Evolutionary conservation across 768 basidiomycete genomes (phyloP).

Genomic region (Mycena leptocephala): DNA sequence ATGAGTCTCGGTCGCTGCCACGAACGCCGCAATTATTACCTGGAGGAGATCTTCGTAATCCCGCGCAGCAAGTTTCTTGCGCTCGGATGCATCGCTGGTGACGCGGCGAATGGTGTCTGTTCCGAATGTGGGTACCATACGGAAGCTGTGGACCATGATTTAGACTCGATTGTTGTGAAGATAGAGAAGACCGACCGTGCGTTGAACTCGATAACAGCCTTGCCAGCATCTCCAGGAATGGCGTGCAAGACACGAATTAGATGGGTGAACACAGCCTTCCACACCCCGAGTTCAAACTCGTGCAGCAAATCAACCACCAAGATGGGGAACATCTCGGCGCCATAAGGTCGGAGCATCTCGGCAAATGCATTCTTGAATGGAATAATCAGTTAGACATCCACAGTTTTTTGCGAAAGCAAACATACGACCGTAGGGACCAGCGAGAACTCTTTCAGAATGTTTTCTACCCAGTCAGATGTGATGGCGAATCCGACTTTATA

Average conservation of each 20-base stretch:
- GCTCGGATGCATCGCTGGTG: constrained; percentile 25
- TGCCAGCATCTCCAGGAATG: not conserved
- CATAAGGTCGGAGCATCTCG: not conserved
- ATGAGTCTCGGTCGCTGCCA: no score
- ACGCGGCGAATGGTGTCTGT: constrained; percentile 30
- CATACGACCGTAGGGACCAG: not conserved
- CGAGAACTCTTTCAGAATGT: not conserved
- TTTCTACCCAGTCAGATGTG: not conserved
- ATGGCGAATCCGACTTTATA: not conserved
- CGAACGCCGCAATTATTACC: no score
- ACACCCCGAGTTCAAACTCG: constrained; percentile 12
- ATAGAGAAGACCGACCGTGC: not conserved
- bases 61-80: constrained; percentile 21
- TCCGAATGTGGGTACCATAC: constrained; percentile 30
- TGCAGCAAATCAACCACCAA: constrained; percentile 13
- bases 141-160: constrained; percentile 19
- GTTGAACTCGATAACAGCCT: not conserved
- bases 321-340: not conserved
- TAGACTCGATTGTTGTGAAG: not conserved
- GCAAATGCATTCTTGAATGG: constrained; percentile 9
- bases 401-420: no score
- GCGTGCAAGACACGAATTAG: constrained; percentile 18
- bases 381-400: not conserved
- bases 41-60: constrained; percentile 23
- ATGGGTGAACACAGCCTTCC: constrained; percentile 15